phyloP scores from a whole-genome alignment of 768 basidiomycete species.

The Boletus patriciae region DNA sequence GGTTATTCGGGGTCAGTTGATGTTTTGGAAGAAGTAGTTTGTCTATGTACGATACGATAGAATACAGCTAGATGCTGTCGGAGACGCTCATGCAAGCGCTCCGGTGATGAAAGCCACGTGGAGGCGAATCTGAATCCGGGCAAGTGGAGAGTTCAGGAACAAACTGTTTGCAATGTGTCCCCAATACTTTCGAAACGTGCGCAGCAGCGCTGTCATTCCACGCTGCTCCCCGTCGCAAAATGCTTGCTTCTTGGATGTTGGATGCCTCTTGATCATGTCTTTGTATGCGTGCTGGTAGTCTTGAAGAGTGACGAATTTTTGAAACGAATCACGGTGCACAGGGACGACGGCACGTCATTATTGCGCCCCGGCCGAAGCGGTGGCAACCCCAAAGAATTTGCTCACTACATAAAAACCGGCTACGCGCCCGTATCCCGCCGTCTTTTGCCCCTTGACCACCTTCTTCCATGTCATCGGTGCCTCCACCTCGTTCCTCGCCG shows the following conservation, averaged over 20 bases:
- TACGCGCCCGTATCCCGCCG: not conserved
- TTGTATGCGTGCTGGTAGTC: not conserved
- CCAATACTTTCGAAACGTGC: conserved; percentile 18
- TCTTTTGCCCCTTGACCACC: conserved; percentile 28
- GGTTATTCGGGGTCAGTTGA: conserved; percentile 38
- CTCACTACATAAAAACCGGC: conserved; percentile 24
- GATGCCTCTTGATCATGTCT: not conserved
- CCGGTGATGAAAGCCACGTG: not conserved
- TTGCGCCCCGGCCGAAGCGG: conserved; percentile 8
- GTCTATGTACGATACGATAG: not conserved
- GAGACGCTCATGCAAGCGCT: no score
- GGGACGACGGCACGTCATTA: not conserved
- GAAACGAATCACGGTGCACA: not conserved
- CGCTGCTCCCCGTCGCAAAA: not conserved
- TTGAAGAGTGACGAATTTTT: not conserved
- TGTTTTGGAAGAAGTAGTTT: conserved; percentile 33
- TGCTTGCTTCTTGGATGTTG: not conserved
- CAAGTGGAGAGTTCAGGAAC: not conserved
- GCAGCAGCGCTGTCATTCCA: not conserved
- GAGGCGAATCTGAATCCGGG: not conserved
- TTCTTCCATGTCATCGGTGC: conserved; percentile 27
- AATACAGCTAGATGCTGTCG: not conserved
- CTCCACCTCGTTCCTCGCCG: conserved; percentile 18
- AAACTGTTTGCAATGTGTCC: conserved; percentile 2
- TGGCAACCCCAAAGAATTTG: conserved; percentile 39